Evolutionary conservation across 345 rosid species (phyloP).

Genomic region (Aethionema arabicum): DNA sequence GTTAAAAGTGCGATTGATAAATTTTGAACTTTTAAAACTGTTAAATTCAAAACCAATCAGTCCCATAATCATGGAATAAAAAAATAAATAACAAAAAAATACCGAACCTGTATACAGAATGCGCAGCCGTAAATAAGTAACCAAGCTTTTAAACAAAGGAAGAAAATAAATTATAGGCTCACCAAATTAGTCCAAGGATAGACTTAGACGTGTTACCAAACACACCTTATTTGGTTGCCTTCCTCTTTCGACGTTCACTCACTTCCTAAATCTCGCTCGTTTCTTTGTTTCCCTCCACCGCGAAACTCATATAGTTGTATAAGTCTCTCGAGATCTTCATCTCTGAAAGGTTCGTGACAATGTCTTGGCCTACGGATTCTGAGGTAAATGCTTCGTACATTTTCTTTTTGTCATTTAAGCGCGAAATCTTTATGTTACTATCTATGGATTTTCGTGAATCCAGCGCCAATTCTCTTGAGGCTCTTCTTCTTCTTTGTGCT

Average conservation of each 20-base stretch:
- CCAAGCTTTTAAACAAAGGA: slow-evolving; percentile 12
- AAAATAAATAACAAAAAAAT: too few species aligned
- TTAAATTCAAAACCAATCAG: too few species aligned
- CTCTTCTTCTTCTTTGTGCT: background rate
- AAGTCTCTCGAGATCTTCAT: slow-evolving; percentile 8
- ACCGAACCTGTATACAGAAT: too few species aligned
- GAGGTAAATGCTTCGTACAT: slow-evolving; percentile 29
- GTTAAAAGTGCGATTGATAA: too few species aligned
- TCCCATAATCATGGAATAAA: too few species aligned
- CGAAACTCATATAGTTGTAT: background rate
- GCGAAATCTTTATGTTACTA: slow-evolving; percentile 13
- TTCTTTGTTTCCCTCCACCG: slow-evolving; percentile 15
- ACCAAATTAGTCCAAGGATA: slow-evolving; percentile 27
- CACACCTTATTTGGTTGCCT: slow-evolving; percentile 27
- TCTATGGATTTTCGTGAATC: background rate
- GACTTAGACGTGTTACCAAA: slow-evolving; percentile 34
- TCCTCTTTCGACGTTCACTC: slow-evolving; percentile 30
- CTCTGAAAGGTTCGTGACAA: slow-evolving; percentile 25
- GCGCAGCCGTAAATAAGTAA: too few species aligned
- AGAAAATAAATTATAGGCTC: background rate
- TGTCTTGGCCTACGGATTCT: slow-evolving; percentile 41
- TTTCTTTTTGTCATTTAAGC: background rate
- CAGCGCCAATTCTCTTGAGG: background rate
- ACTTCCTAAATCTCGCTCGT: slow-evolving; percentile 23
- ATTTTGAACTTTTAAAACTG: too few species aligned